Evolutionary conservation across 306 rosid genomes (phyloP).

Genomic region (Vigna unguiculata): DNA sequence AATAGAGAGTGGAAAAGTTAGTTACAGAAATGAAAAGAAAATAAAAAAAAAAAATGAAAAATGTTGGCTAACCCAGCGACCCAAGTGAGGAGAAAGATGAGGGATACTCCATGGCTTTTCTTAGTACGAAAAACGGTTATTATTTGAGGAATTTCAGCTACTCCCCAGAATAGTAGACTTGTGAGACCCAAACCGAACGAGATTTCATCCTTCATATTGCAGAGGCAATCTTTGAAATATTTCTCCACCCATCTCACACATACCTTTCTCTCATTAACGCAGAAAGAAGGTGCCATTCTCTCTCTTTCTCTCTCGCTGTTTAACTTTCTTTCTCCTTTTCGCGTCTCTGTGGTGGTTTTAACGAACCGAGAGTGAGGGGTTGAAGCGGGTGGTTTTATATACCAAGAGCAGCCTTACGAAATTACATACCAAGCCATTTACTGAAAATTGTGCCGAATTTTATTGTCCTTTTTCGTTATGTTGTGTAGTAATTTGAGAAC

Average conservation of each 20-base stretch:
- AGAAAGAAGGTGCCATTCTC: constrained; percentile 66
- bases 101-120: constrained; percentile 84
- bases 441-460: not conserved
- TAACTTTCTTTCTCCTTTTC: constrained; percentile 38
- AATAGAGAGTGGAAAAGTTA: not conserved
- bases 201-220: constrained; percentile 70
- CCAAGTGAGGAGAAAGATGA: constrained; percentile 89
- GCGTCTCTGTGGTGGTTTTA: not conserved
- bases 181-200: constrained; percentile 71
- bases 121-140: constrained; percentile 76
- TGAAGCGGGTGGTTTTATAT: constrained; percentile 23
- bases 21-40: not conserved
- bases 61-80: constrained; percentile 69
- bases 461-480: not conserved
- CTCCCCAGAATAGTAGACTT: constrained; percentile 80
- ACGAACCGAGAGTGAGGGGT: not conserved
- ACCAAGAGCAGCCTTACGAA: constrained; percentile 1
- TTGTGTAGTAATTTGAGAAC: not conserved
- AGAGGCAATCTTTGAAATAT: constrained; percentile 85
- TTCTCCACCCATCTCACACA: constrained; percentile 73
- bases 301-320: constrained; percentile 4
- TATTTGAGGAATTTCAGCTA: constrained; percentile 92
- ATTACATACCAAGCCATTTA: not conserved
- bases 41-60: no score
- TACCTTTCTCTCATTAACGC: constrained; percentile 65